Base-by-base conservation (phyloP, 2,329 filamentous ascomycete genomes). In the Cytospora schulzeri region DNA sequence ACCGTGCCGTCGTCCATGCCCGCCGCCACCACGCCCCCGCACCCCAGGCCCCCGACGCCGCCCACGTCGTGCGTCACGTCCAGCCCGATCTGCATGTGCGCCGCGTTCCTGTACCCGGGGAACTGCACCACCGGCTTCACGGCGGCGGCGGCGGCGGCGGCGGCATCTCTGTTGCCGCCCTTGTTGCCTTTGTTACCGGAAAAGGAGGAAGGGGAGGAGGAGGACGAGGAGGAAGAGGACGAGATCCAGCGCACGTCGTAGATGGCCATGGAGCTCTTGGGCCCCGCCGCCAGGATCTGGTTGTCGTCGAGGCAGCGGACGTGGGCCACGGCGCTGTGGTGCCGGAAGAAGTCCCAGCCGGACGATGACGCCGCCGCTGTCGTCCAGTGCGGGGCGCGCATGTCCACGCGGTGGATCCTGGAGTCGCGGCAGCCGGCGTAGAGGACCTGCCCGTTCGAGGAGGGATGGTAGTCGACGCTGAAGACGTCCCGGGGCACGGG, bases 261-360 rank as follows among this genome's bases (percentile, higher is more conserved):
- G 6, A 88, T 73, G 1, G 77, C 77, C 76, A 89, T 82, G 60
- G 70, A 76, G 70, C 77, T 78, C 35, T 74, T 69, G 2, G 86
- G 73, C 1, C 85, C 85, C 0, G 84, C 80, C 4, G 82, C 81
- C 2, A 89, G 74, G 24, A 88, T 74, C 53, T 83, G 80, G 68
- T 85, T 74, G 9, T 74, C 72, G 57, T 80, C 79, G 2, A 87
- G 69, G 60, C 81, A 79, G 38, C 78, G 78, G 35, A 88, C 71
- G 64, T 85, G 83, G 0, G 83, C 77, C 56, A 85, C 77, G 24
- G 80, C 69, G 58, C 77, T 80, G 7, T 72, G 69, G 62, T 81
- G 76, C 17, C 68, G 59, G 50, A 77, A 68, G 4, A 66, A 64
- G 33, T 71, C 64, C 54, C 69, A 67, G 0, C 63, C 48, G 19